phyloP scores from a whole-genome alignment of 768 basidiomycete species.

The Termitomyces titanicus region DNA sequence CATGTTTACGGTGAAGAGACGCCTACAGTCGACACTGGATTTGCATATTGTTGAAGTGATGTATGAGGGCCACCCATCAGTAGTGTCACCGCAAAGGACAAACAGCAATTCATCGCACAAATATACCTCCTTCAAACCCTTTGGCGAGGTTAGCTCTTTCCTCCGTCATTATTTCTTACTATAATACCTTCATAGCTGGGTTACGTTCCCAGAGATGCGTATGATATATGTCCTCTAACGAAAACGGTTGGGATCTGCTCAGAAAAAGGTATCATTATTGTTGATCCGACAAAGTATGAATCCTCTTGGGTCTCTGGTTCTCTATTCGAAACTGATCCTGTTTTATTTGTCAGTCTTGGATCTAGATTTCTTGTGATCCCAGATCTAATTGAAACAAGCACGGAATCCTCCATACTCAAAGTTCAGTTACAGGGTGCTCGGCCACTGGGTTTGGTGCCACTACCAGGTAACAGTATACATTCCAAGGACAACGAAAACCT shows the following conservation, averaged over 20 bases:
- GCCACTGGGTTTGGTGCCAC: slow-evolving; percentile 63
- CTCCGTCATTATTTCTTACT: background rate
- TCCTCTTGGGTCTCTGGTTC: background rate
- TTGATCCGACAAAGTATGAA: slow-evolving; percentile 65
- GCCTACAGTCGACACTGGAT: slow-evolving; percentile 49
- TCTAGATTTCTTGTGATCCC: slow-evolving; percentile 52
- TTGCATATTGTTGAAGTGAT: slow-evolving; percentile 58
- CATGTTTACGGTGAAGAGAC: slow-evolving; percentile 61
- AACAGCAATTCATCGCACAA: slow-evolving; percentile 15
- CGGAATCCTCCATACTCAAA: slow-evolving; percentile 51
- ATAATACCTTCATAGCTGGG: slow-evolving; percentile 43
- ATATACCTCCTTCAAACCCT: slow-evolving; percentile 50
- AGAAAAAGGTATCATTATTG: slow-evolving; percentile 59
- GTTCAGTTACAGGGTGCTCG: slow-evolving; percentile 50
- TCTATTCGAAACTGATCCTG: background rate
- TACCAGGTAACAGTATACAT: slow-evolving; percentile 30
- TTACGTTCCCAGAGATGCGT: slow-evolving; percentile 69
- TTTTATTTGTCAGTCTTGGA: slow-evolving; percentile 32
- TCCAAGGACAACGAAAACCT: slow-evolving; percentile 43
- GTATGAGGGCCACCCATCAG: slow-evolving; percentile 27
- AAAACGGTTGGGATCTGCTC: slow-evolving; percentile 68
- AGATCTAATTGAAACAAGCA: slow-evolving; percentile 42
- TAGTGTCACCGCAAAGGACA: slow-evolving; percentile 32
- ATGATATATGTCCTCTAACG: slow-evolving; percentile 52
- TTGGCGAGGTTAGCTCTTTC: slow-evolving; percentile 55